Evolutionary conservation across 129 eudicot genomes (phyloP), one percentile per base, ranked within the genome.

Genomic region (Artemisia annua): DNA sequence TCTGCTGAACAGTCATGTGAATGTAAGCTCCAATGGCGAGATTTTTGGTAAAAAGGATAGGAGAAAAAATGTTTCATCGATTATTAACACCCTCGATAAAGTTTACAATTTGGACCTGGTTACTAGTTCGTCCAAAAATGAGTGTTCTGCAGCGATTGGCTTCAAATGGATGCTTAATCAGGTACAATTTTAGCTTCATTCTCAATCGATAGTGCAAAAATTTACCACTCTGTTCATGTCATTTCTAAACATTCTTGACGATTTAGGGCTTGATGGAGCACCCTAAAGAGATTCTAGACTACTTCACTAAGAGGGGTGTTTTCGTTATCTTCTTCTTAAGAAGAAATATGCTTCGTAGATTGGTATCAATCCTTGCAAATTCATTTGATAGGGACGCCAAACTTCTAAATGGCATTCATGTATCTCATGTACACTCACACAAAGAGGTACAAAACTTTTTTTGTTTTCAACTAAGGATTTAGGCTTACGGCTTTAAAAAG

Each of bases 121-220:
- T 62, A 90, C 87, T n/a, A 90, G 97, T 87, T 96, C 98, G 14
- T 87, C 96, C 19, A 94, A 90, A 85, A 89, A 90, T 60, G 80
- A 86, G 78, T 88, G 96, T 75, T 82, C 98, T 32, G 91, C 96
- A 39, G 98, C 98, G 32, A 77, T 94, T 55, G 98, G 98, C 66
- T 90, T 94, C 80, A 94, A 94, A 76, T 94, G 98, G 98, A 94
- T 94, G 98, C 93, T 94, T 30, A 94, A 94, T 82, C 98, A 94
- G 97, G 98, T 94, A 66, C 1, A 3, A 2, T 39, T 54, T 32
- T 17, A 20, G 65, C 54, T 64, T 32, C 28, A 52, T 73, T 11
- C 26, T 43, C 11, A 50, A 26, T 1, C 0, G 4, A 54, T 54
- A 18, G 30, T 32, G 13, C 55, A 3, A 54, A 4, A 6, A 4